Conservation (phyloP, 2,329 filamentous ascomycete genomes). For the Pseudogymnoascus sp. region DNA sequence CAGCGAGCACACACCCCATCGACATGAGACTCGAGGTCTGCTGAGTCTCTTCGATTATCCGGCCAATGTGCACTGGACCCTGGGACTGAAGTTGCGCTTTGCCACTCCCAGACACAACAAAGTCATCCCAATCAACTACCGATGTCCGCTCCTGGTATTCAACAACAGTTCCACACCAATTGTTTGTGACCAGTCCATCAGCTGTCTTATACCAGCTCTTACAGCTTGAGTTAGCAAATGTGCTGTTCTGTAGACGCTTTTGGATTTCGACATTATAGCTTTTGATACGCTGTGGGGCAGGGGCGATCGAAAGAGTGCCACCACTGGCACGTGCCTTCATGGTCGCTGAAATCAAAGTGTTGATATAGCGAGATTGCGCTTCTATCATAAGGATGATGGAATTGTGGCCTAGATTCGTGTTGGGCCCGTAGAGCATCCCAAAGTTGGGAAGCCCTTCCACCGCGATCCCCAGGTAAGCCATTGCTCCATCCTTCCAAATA, state of each 20-base stretch:
- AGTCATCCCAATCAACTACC: constrained; percentile 41
- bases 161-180: constrained; percentile 20
- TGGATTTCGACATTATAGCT: constrained; percentile 24
- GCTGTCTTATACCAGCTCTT: constrained; percentile 26
- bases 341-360: constrained; percentile 10
- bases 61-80: constrained; percentile 27
- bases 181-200: constrained; percentile 24
- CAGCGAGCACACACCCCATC: constrained; percentile 1
- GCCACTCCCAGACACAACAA: constrained; percentile 32
- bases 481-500: constrained; percentile 48
- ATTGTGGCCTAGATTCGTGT: constrained; percentile 28
- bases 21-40: constrained; percentile 23
- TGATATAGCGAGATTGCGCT: constrained; percentile 25
- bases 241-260: constrained; percentile 16
- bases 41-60: constrained; percentile 34
- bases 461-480: constrained; percentile 23
- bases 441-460: constrained; percentile 24
- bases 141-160: constrained; percentile 32
- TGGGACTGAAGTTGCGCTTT: constrained; percentile 23
- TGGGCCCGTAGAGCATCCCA: constrained; percentile 27
- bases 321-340: neutral
- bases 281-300: constrained; percentile 6
- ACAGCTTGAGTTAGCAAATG: constrained; percentile 22
- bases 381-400: constrained; percentile 28
- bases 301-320: constrained; percentile 14